A percentile compares a stretch with the other conserved stretches of the same genome.
Conservation (phyloP, 495 filamentous ascomycete species). For the Neurospora sp. region DNA sequence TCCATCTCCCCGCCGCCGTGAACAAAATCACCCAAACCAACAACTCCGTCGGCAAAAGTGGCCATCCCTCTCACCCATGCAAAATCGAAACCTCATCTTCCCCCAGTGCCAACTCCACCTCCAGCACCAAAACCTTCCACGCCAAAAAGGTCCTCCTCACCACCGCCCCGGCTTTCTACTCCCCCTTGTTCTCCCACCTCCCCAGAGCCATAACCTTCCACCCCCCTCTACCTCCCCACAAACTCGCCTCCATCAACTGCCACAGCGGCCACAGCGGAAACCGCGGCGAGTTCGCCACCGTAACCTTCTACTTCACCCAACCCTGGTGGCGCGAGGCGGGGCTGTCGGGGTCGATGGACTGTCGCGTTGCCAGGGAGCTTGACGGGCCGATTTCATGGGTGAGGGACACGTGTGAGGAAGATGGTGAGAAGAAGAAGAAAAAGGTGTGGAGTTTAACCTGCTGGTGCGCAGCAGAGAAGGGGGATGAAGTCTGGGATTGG, state of each 20-base stretch:
- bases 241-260: slow-evolving; percentile 3
- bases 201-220: slow-evolving; percentile 19
- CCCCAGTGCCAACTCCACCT: background rate
- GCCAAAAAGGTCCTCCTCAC: slow-evolving; percentile 30
- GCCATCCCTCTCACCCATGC: background rate
- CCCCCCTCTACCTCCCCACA: slow-evolving; percentile 3
- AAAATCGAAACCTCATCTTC: background rate
- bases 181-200: background rate
- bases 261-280: slow-evolving; percentile 19
- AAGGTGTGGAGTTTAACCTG: background rate
- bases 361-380: slow-evolving; percentile 5
- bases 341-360: slow-evolving; percentile 25
- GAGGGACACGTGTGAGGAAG: slow-evolving; percentile 29
- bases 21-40: background rate
- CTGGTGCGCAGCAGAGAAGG: background rate
- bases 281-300: slow-evolving; percentile 30
- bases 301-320: slow-evolving; percentile 12
- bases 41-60: background rate
- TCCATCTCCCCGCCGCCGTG: slow-evolving; percentile 1
- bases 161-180: slow-evolving; percentile 24
- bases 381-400: slow-evolving; percentile 28
- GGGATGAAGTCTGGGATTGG: background rate
- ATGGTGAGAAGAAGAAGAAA: slow-evolving; percentile 19
- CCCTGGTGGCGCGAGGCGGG: slow-evolving; percentile 31
- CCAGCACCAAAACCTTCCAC: slow-evolving; percentile 8